phyloP scores from a whole-genome alignment of 2,329 filamentous ascomycete genomes.

The Botryotinia globosa region DNA sequence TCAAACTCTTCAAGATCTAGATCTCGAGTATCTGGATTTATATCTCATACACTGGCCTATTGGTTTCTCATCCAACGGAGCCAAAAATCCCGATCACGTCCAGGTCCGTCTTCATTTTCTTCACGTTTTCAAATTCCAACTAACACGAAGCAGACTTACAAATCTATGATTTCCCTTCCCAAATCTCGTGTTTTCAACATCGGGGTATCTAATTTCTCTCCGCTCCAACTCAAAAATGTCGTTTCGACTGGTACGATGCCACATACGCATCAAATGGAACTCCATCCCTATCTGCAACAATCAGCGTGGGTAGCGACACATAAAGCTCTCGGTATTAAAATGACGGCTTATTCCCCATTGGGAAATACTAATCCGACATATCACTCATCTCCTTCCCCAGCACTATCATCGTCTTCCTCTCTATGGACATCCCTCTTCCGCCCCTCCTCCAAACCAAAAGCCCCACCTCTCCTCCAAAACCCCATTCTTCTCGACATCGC shows the following conservation, averaged over 20 bases:
- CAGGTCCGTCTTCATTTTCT: not conserved
- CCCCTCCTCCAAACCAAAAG: not conserved
- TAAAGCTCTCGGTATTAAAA: slow-evolving; percentile 35
- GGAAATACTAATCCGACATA: slow-evolving; percentile 47
- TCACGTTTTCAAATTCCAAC: not conserved
- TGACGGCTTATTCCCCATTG: slow-evolving; percentile 40
- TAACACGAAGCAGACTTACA: slow-evolving; percentile 73
- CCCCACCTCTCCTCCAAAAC: slow-evolving; percentile 8
- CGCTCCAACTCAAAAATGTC: slow-evolving; percentile 20
- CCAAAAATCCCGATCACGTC: slow-evolving; percentile 37
- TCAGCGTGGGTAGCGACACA: slow-evolving; percentile 32
- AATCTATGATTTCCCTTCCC: slow-evolving; percentile 63
- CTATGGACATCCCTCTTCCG: not conserved
- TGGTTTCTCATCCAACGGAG: slow-evolving; percentile 33
- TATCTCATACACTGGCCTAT: slow-evolving; percentile 72
- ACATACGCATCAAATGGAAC: slow-evolving; percentile 77
- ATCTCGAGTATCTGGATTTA: slow-evolving; percentile 63
- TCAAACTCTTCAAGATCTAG: slow-evolving; percentile 56
- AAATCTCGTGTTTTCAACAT: slow-evolving; percentile 73
- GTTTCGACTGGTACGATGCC: slow-evolving; percentile 46
- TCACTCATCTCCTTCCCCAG: not conserved
- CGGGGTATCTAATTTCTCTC: slow-evolving; percentile 81
- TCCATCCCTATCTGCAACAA: slow-evolving; percentile 74
- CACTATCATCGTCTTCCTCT: not conserved
- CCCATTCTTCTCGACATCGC: not conserved